Evolutionary conservation across 1,139 yeast genomes (phyloP).

Genomic region (Scheffersomyces segobiensis): DNA sequence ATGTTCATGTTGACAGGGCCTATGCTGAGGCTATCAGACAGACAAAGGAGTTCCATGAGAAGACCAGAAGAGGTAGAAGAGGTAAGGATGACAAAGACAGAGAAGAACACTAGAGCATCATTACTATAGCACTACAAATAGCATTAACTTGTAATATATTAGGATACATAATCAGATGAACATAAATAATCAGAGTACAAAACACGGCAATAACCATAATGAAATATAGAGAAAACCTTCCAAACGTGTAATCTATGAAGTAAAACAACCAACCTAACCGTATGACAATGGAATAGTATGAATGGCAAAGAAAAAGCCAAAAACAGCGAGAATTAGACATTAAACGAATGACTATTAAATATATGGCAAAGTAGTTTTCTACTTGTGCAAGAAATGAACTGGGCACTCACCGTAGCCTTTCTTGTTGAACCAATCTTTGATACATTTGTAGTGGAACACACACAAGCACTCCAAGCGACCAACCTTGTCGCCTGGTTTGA

Average conservation of each 20-base stretch:
- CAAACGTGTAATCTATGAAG: neutral
- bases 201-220: neutral
- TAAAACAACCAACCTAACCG: neutral
- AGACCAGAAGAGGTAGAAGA: constrained; percentile 19
- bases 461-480: constrained; percentile 94
- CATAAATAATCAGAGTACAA: neutral
- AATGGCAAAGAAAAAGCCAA: neutral
- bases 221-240: neutral
- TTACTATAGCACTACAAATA: neutral
- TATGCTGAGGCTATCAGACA: constrained; percentile 86
- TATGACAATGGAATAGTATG: neutral
- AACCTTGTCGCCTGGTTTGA: constrained; percentile 81
- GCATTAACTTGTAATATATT: neutral
- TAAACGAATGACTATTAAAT: neutral
- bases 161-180: neutral
- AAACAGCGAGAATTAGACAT: neutral
- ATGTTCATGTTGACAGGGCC: constrained; percentile 89
- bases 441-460: constrained; percentile 88
- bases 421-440: constrained; percentile 84
- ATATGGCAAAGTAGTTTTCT: neutral
- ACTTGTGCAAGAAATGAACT: constrained; percentile 56
- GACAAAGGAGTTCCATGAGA: constrained; percentile 70
- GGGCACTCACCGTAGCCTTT: constrained; percentile 89
- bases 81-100: constrained; percentile 21
- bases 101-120: constrained; percentile 14